Evolutionary conservation across 352 stramenopile species (phyloP), one percentile per base, ranked within the genome.

Genomic region (Pythium oligandrum): DNA sequence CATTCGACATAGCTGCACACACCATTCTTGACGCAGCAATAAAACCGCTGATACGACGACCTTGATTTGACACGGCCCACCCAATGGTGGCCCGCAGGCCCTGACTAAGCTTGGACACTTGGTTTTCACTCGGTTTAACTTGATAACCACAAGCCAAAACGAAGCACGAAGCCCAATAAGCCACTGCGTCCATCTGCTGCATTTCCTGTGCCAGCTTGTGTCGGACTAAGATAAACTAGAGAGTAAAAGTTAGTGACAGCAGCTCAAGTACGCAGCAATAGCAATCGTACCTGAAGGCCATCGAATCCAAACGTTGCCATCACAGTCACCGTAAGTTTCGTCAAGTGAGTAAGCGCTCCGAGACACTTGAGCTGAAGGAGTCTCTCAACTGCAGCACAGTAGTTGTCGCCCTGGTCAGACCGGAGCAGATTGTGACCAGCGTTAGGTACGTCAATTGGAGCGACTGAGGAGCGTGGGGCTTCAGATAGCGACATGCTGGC

Each of bases 91-190:
- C 17, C 0, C 17, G 17, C 17, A 26, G 17, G 17, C 17, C 17
- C 17, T 26, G 17, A 26, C 17, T 26, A 26, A 26, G 17, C 17
- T 26, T 26, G 17, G 17, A 26, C 17, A 26, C 17, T 26, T 26
- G 17, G 17, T 26, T 26, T 26, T 26, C 17, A 10, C 26, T 11
- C 6, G 53, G 40, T 12, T 59, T 42, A 10, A 40, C 43, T 3
- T 39, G 43, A 46, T 57, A 10, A 17, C 55, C 58, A 31, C 59
- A 59, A 0, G 53, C 53, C 10, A 67, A 34, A 50, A 67, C 56
- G 40, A 61, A 67, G 37, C 59, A 67, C 7, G 59, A 57, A 33
- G 37, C 42, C 59, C 59, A 67, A 44, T 53, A 62, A 7, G 43
- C 48, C 1, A 54, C 17, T 26, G 50, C 59, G 6, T 57, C 48